Base-by-base conservation (phyloP, 768 basidiomycete species). In the Trametes gibbosa region DNA sequence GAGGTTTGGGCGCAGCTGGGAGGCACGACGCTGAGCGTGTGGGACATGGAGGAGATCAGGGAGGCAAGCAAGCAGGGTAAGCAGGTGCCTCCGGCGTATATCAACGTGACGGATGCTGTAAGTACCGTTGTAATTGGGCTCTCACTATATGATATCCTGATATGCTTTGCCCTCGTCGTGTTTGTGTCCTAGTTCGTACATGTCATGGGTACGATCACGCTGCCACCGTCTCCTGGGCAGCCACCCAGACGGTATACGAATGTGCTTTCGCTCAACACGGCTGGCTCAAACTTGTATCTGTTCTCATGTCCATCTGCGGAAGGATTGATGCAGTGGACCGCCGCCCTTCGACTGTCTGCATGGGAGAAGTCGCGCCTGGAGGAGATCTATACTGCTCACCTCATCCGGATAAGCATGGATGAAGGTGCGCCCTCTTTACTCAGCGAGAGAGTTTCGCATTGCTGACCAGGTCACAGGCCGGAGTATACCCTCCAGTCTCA, bases 361-460 rank as follows among this genome's bases (percentile, higher is more conserved):
- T 99, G 95, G 94, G 97, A 99, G 74, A 94, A 95, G 69, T 88
- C 92, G 1, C 85, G 94, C 42, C 80, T 98, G 16, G 93, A 97
- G 73, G 96, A 99, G 76, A 94, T 99, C 59, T 98, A 98, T 71
- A 98, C 97, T 0, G 95, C 94, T 5, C 92, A 98, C 75, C 75
- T 98, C 43, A 82, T 98, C 62, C 82, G 92, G 52, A 91, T 89
- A 67, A 89, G 82, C n/a, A 71, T 90, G 46, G 78, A 76, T 54
- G 76, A 79, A 46, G 75, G 81, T 77, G 53, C 27, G 75, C 16
- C 34, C 50, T 35, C 9, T 27, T 14, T 23, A 12, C 16, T 39
- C 27, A 21, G 6, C 16, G 5, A 14, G 5, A 14, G 1, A n/a
- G 10, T 13, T 27, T 5, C 7, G 29, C 29, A 10, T 32, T n/a